Conservation (phyloP, 345 rosid species). For the Tarenaya hassleriana region DNA sequence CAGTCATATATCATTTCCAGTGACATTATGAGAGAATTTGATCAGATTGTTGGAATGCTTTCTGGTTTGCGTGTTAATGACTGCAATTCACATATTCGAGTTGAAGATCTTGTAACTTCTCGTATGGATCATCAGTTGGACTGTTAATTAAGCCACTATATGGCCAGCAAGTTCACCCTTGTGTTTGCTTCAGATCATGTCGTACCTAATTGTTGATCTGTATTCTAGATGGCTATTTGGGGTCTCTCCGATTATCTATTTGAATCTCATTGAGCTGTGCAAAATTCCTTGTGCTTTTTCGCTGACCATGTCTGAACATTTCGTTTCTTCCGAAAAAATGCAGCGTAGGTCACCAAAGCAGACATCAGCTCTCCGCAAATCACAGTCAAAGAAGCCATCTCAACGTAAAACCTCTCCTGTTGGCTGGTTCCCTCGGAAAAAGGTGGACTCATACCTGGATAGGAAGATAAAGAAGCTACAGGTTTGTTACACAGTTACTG, state of each 20-base stretch:
- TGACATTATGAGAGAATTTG: no score
- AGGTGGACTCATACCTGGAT: conserved; percentile 68
- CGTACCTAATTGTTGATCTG: neutral
- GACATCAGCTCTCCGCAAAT: conserved; percentile 47
- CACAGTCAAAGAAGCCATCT: conserved; percentile 74
- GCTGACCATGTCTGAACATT: neutral
- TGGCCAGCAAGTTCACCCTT: no score
- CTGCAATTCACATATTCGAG: no score
- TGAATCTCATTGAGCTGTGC: neutral
- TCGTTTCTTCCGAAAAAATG: conserved; percentile 19
- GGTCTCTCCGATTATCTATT: conserved; percentile 1
- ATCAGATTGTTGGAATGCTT: no score
- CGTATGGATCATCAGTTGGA: no score
- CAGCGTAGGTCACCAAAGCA: conserved; percentile 61
- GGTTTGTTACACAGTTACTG: conserved; percentile 36
- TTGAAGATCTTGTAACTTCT: no score
- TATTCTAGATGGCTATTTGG: neutral
- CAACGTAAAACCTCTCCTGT: conserved; percentile 74
- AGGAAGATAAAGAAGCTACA: conserved; percentile 87
- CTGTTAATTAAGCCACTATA: no score
- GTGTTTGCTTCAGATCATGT: neutral
- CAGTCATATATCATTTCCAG: no score
- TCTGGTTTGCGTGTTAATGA: no score
- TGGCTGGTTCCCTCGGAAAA: conserved; percentile 82
- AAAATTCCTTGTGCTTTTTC: neutral